Evolutionary conservation across 495 filamentous ascomycete species (phyloP), one percentile per base, ranked within the genome.

Genomic region (Neurospora sp.): DNA sequence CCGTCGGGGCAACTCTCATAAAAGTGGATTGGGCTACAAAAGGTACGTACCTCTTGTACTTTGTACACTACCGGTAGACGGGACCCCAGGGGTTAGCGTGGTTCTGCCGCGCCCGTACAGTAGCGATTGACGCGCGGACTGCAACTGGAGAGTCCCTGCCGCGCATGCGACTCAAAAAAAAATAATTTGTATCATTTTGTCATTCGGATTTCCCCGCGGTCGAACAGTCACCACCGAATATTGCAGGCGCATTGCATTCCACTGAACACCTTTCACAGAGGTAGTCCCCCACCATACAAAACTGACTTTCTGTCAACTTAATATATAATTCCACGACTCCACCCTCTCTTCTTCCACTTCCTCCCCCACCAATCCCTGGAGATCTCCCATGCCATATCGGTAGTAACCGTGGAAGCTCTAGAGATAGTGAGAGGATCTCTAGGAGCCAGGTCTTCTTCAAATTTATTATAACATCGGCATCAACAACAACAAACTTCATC

Each of bases 341-440:
- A 73, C 76, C 71, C 61, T 71, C 71, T 71, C 71, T 69, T 35
- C 48, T 65, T 31, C 53, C n/a, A 27, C 48, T 59, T 61, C 27
- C 3, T 35, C 27, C 53, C 27, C 53, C 27, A 27, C 53, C 53
- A 65, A 35, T 35, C 18, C 70, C 59, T 71, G 65, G 37, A 71
- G 18, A 20, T 37, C n/a, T 39, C 70, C 81, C 85, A 88, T 88
- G 86, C 84, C 83, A 77, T 78, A 74, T 72, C 89, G 90, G 89
- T 93, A 91, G 91, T 85, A 87, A 81, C 76, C 79, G 83, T 85
- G 82, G 83, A 78, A 84, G 87, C 86, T 91, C 89, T 90, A 88
- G 90, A 90, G 91, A 89, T 88, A 84, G 84, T 86, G 87, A 85
- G 84, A 88, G 85, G 82, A 86, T 89, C 88, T 90, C 86, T 89